Evolutionary conservation across 2,329 filamentous ascomycete genomes (phyloP).

Genomic region (Plectosphaerella sp.): DNA sequence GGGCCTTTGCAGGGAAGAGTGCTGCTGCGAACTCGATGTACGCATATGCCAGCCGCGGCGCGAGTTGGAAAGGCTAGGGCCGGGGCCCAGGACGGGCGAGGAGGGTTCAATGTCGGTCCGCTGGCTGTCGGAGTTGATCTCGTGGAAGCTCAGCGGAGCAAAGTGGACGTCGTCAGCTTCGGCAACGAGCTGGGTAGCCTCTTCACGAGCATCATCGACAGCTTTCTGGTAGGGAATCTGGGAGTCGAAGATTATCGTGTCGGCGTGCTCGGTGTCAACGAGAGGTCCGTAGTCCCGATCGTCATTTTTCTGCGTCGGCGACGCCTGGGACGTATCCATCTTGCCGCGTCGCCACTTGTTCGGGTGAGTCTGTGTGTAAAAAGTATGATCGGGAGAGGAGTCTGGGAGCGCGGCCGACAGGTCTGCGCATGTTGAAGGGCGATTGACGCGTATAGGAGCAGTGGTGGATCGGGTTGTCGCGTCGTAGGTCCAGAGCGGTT

Average conservation of each 20-base stretch:
- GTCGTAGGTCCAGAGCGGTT: neutral
- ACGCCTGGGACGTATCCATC: slow-evolving; percentile 45
- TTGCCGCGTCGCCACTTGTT: slow-evolving; percentile 18
- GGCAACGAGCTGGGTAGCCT: slow-evolving; percentile 32
- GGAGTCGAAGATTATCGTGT: slow-evolving; percentile 12
- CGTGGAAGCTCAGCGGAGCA: slow-evolving; percentile 25
- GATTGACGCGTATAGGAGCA: neutral
- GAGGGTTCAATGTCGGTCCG: slow-evolving; percentile 23
- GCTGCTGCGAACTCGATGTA: slow-evolving; percentile 26
- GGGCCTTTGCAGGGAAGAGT: slow-evolving; percentile 15
- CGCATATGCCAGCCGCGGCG: slow-evolving; percentile 32
- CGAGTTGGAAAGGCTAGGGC: slow-evolving; percentile 30
- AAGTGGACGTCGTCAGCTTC: slow-evolving; percentile 49
- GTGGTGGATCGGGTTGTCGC: too few relatives aligned
- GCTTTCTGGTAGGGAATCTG: neutral
- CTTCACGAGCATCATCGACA: slow-evolving; percentile 4
- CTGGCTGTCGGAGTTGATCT: neutral
- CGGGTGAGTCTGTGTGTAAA: neutral
- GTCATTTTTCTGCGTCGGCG: slow-evolving; percentile 52
- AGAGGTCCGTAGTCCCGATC: slow-evolving; percentile 45
- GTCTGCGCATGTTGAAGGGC: neutral
- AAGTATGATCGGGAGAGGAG: neutral
- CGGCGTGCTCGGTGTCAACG: slow-evolving; percentile 18
- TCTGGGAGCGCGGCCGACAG: neutral
- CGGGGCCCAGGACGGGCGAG: slow-evolving; percentile 17